These are phyloP conservation scores for Paracamarosporium sp. DNA, from an alignment of 2,329 filamentous ascomycete species.

Conservation along the genomic window DNA sequence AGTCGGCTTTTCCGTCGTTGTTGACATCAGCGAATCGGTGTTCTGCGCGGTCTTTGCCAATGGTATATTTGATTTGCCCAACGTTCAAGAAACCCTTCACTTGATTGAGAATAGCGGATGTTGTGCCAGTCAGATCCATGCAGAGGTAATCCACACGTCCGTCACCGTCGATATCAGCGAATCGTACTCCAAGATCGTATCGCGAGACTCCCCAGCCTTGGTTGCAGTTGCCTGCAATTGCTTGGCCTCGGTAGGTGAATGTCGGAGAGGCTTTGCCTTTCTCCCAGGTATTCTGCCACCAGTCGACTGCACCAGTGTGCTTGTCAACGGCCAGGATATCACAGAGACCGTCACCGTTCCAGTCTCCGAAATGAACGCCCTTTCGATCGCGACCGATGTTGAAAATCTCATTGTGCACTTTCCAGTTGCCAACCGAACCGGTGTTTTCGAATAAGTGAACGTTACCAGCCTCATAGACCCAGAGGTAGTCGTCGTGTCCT, in stretches of 20 bases:
- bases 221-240: constrained; percentile 18
- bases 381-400: constrained; percentile 28
- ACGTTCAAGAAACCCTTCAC: constrained; percentile 38
- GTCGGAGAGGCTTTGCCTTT: neutral
- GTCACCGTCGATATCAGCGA: constrained; percentile 39
- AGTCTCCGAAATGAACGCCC: constrained; percentile 46
- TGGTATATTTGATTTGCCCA: constrained; percentile 20
- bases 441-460: constrained; percentile 15
- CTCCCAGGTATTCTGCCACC: constrained; percentile 30
- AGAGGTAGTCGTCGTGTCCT: constrained; percentile 24
- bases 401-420: constrained; percentile 15
- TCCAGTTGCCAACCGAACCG: constrained; percentile 16
- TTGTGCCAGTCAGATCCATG: constrained; percentile 12
- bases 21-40: constrained; percentile 50
- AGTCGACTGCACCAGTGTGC: constrained; percentile 28
- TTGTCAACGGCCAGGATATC: constrained; percentile 44
- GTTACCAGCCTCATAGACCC: constrained; percentile 12
- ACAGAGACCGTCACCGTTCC: constrained; percentile 46
- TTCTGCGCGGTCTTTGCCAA: constrained; percentile 43
- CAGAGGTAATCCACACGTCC: constrained; percentile 24
- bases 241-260: constrained; percentile 2
- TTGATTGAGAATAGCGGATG: constrained; percentile 13
- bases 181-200: constrained; percentile 36
- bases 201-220: constrained; percentile 32
- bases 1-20: constrained; percentile 45